Evolutionary conservation across 1,284 basidiomycete genomes (phyloP), one percentile per base, ranked within the genome.

Genomic region (Marasmius fiardii): DNA sequence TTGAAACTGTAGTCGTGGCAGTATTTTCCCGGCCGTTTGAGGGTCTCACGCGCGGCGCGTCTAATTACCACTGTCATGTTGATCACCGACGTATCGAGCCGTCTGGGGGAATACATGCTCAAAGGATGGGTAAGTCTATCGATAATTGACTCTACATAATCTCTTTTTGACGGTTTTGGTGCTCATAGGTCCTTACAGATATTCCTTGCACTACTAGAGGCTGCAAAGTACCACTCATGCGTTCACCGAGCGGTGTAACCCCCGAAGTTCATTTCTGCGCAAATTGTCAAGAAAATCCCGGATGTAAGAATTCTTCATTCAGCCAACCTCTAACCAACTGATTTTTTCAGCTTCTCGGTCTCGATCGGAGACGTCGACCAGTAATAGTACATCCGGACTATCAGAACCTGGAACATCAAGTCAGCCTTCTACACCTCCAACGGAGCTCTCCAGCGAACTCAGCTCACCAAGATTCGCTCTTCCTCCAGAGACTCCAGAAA

Each of bases 21-120:
- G 33, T n/a, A 24, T 53, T n/a, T n/a, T 53, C 28, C 44, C 28
- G 28, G 48, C 48, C 34, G 18, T n/a, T 50, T 43, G 28, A 21
- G 34, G 26, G 26, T 47, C 20, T 11, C 28, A 18, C 26, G 31
- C 44, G 16, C 24, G 47, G n/a, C 28, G 35, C 44, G 49, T 28
- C 43, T 20, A 43, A 49, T 45, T 47, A 44, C 34, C 50, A 34
- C 56, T 52, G 62, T 57, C 21, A 85, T 87, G 82, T 73, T 74
- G 51, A 69, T 83, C 41, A 65, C 74, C 43, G 79, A 86, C 64
- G 77, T 86, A 10, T 81, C 88, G 23, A 72, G 71, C 56, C 78
- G 73, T 48, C 74, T 91, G 16, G 86, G 86, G 5, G 80, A 86
- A 62, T 87, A 82, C 59, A 84, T 92, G 81, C 74, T 90, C 60